Base-by-base conservation (phyloP, 495 filamentous ascomycete genomes). In the Penicillium antarcticum region DNA sequence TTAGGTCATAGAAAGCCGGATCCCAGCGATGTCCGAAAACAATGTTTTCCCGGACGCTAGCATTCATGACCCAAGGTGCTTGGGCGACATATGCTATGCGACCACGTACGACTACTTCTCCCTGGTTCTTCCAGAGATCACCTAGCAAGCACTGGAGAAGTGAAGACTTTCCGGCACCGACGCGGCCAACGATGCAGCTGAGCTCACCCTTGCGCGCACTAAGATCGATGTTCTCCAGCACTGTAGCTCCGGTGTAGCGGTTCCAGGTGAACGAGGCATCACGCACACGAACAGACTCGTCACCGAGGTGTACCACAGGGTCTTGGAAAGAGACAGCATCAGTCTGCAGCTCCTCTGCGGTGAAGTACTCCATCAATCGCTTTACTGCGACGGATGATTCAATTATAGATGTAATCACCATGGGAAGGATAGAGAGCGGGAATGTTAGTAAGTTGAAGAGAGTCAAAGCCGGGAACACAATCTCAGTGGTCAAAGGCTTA, bases 181-280 rank as follows among this genome's bases (percentile, higher is more conserved):
- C 95, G 43, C 92, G 82, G n/a, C 95, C 95, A 46, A 99, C 89
- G 56, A 97, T 79, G 69, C 95, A 99, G 48, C 83, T 86, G 7
- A 99, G 79, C 58, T 97, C 92, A 11, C 92, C 92, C 65, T 97
- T 97, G 58, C 81, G 82, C 6, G 89, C 90, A 34, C 82, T 85
- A 65, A 96, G 88, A 58, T 91, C 84, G 65, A 99, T 92, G 51
- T 92, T 85, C 58, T 86, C 76, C 8, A 92, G 68, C 3, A 77
- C 80, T 47, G 76, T 77, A 54, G 64, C 70, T 31, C 66, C 78
- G 47, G 86, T 79, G 58, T 94, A 78, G 33, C 88, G 85, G 62
- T 96, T 89, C 95, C 95, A 99, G 13, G 92, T 95, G 68, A 97
- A 97, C 0, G 89, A 87, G 9, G 83, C 94, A 68, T 96, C 85